phyloP scores from a whole-genome alignment of 129 eudicot genomes.

The Flaveria sonorensis region DNA sequence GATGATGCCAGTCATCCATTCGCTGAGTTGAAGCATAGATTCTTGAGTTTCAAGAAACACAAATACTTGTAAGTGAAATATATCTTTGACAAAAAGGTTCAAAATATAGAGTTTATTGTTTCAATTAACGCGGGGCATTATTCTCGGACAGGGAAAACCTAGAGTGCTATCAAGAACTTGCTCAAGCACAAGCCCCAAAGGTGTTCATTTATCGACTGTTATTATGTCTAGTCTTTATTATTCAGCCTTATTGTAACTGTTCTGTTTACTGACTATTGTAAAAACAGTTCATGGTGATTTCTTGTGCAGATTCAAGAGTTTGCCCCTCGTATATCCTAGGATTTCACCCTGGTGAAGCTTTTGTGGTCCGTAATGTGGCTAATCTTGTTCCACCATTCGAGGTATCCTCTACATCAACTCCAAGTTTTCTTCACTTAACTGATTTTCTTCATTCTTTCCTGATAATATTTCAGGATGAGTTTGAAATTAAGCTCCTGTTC shows the following conservation, averaged over 20 bases:
- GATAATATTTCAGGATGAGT: not conserved
- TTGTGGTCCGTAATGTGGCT: constrained; percentile 79
- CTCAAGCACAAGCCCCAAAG: constrained; percentile 81
- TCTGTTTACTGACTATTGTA: constrained; percentile 41
- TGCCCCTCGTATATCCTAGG: constrained; percentile 88
- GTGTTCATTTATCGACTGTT: constrained; percentile 36
- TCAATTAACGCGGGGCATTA: constrained; percentile 3
- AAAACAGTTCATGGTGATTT: constrained; percentile 87
- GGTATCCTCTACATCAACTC: constrained; percentile 35
- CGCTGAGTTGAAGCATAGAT: constrained; percentile 62
- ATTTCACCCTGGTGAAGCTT: constrained; percentile 96
- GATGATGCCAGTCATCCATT: constrained; percentile 44
- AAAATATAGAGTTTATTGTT: not conserved
- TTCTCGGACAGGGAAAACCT: constrained; percentile 62
- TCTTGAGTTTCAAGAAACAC: constrained; percentile 74
- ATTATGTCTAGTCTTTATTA: not conserved
- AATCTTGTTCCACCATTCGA: constrained; percentile 90
- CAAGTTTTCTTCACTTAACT: not conserved
- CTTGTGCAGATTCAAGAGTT: constrained; percentile 98
- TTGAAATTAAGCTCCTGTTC: too few species aligned
- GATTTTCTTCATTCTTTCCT: not conserved
- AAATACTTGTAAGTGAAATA: constrained; percentile 65
- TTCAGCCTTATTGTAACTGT: not conserved
- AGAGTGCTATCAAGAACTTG: constrained; percentile 67
- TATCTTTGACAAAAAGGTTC: not conserved